These are phyloP conservation scores for Naganishia onofrii DNA, from an alignment of 768 basidiomycete species.

Conservation along the genomic window DNA sequence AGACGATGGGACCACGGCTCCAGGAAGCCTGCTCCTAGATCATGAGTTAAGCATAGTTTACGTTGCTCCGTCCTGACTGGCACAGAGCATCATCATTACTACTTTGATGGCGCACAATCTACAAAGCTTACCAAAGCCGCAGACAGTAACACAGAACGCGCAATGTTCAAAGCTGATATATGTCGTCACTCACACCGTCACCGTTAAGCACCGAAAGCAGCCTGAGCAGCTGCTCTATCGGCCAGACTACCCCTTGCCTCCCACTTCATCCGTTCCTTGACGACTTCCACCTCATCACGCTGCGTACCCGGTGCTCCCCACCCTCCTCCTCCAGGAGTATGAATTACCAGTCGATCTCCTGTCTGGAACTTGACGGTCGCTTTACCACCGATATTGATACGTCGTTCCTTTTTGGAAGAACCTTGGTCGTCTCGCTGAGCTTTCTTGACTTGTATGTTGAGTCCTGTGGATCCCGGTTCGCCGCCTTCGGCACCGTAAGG, in stretches of 20 bases:
- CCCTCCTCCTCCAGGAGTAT: constrained; percentile 88
- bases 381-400: constrained; percentile 84
- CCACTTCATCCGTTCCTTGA: constrained; percentile 38
- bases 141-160: not conserved
- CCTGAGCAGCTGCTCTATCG: constrained; percentile 46
- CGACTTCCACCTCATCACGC: constrained; percentile 30
- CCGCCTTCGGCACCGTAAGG: constrained; percentile 87
- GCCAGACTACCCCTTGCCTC: constrained; percentile 50
- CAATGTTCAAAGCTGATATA: not conserved
- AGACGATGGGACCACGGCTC: too few species aligned
- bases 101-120: too few species aligned
- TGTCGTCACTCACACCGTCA: not conserved
- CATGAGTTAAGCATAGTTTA: too few species aligned
- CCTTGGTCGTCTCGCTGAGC: constrained; percentile 35
- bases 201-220: constrained; percentile 34
- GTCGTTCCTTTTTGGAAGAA: constrained; percentile 50
- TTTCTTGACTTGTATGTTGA: constrained; percentile 73
- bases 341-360: constrained; percentile 67
- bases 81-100: too few species aligned
- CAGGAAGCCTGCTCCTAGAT: too few species aligned
- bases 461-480: constrained; percentile 65
- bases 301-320: constrained; percentile 61
- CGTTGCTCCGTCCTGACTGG: too few species aligned
- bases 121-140: too few species aligned
- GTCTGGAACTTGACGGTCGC: constrained; percentile 83